Conservation (phyloP, 495 filamentous ascomycete species). For the Podospora tetraspora region DNA sequence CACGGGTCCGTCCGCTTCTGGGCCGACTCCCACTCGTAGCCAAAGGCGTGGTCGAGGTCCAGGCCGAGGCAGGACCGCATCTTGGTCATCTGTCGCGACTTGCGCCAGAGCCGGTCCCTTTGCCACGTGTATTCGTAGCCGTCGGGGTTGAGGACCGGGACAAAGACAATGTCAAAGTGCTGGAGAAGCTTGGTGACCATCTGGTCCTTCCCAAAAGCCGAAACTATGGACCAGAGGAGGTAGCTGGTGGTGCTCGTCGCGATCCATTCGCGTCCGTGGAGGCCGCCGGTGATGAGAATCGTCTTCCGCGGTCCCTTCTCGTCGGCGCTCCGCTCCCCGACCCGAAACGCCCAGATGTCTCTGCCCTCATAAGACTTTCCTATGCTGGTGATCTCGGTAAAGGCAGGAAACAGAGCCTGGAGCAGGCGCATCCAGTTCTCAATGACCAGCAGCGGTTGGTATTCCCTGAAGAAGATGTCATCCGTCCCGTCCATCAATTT, state of each 20-base stretch:
- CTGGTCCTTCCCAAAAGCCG: slow-evolving; percentile 62
- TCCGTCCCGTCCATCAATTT: slow-evolving; percentile 37
- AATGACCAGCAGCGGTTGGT: slow-evolving; percentile 64
- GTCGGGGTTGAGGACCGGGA: slow-evolving; percentile 88
- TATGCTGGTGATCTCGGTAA: slow-evolving; percentile 66
- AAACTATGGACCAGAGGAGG: slow-evolving; percentile 82
- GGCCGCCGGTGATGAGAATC: slow-evolving; percentile 76
- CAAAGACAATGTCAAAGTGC: slow-evolving; percentile 76
- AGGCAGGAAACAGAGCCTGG: slow-evolving; percentile 78
- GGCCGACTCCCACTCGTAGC: slow-evolving; percentile 74
- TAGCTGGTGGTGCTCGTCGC: slow-evolving; percentile 89
- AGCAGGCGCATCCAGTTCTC: slow-evolving; percentile 84
- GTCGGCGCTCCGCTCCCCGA: slow-evolving; percentile 56
- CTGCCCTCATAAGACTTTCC: slow-evolving; percentile 81
- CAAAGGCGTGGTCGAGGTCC: slow-evolving; percentile 82
- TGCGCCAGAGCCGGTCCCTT: slow-evolving; percentile 87
- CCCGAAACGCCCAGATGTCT: slow-evolving; percentile 72
- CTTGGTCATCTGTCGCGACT: slow-evolving; percentile 81
- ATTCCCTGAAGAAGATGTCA: slow-evolving; percentile 82
- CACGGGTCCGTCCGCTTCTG: slow-evolving; percentile 72
- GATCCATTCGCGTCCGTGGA: slow-evolving; percentile 95
- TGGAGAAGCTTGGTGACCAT: slow-evolving; percentile 71
- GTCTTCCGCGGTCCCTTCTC: slow-evolving; percentile 54
- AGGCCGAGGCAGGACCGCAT: slow-evolving; percentile 79
- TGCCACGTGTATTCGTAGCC: slow-evolving; percentile 95